Evolutionary conservation across 768 basidiomycete genomes (phyloP).

Genomic region (Udeniomyces megalosporus): DNA sequence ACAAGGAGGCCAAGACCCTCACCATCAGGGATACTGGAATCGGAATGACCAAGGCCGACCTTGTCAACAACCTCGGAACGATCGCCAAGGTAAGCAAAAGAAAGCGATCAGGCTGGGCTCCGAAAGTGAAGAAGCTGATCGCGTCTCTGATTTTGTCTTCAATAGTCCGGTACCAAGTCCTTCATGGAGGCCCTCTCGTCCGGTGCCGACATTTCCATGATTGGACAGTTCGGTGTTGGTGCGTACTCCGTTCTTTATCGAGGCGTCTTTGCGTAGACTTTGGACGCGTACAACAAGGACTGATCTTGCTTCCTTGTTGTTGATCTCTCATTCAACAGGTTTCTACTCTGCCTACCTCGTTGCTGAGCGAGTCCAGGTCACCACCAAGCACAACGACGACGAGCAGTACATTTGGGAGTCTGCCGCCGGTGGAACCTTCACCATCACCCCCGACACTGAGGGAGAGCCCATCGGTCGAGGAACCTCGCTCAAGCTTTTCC

Average conservation of each 20-base stretch:
- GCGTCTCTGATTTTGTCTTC: not conserved
- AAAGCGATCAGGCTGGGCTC: too few relatives aligned
- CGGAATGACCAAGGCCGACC: conserved; percentile 99
- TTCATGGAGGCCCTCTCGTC: conserved; percentile 92
- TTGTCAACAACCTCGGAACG: conserved; percentile 94
- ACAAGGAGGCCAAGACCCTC: conserved; percentile 89
- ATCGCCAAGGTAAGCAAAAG: conserved; percentile 48
- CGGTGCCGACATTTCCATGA: conserved; percentile 55
- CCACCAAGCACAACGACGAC: conserved; percentile 99
- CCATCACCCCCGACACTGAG: conserved; percentile 82
- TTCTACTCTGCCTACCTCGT: conserved; percentile 99
- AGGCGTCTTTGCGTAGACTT: too few relatives aligned
- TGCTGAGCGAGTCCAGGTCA: conserved; percentile 93
- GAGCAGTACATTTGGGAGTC: conserved; percentile 99
- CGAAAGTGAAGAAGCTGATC: not conserved
- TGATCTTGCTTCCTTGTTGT: not conserved
- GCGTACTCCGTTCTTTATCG: not conserved
- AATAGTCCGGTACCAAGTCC: conserved; percentile 76
- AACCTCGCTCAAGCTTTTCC: conserved; percentile 72
- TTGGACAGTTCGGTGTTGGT: conserved; percentile 96
- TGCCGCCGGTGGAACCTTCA: conserved; percentile 98
- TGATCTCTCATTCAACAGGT: conserved; percentile 16
- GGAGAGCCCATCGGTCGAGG: conserved; percentile 87
- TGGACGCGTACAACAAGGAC: too few relatives aligned
- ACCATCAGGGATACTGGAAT: conserved; percentile 88